Evolutionary conservation across 108 stramenopile species (phyloP), one percentile per base, ranked within the genome.

Genomic region (Fistulifera pelliculosa): DNA sequence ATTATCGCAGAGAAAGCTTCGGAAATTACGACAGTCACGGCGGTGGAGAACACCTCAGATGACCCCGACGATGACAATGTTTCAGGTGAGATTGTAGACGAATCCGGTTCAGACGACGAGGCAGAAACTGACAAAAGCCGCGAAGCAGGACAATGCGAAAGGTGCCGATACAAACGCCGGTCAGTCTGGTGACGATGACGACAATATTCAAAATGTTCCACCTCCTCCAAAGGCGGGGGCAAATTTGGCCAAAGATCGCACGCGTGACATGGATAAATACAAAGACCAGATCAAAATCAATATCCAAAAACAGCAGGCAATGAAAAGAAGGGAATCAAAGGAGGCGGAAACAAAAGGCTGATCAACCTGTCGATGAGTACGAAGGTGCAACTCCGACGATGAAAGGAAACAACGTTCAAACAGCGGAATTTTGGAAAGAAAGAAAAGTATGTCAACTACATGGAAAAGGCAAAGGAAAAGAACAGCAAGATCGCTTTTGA

Each of bases 361-460:
- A 21, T 4, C 14, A 58, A 24, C 24, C 50, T 22, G 44, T 8
- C 22, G 47, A 38, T 15, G 27, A 14, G 22, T 8, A 25, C 14
- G 18, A 17, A 35, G 58, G 58, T 27, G 58, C 58, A 49, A 72
- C 76, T 12, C 35, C 52, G 22, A 57, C 41, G 22, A 78, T 78
- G 77, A 64, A 56, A 44, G 50, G 27, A 4, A 35, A 45, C 47
- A 67, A 51, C 18, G 64, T 65, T 2, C 68, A 68, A 22, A 78
- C 71, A 47, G 6, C 28, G 21, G 68, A 78, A 47, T 68, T 47
- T 41, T 19, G 11, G 38, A 26, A 60, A 68, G 1, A 42, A 48
- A 38, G 26, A 58, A 27, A 38, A 18, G 2, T 41, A 67, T 1
- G 6, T 40, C 25, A 49, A 66, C 16, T 54, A 49, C n/a, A 23